A percentile compares a stretch with the other conserved stretches of the same genome.
Conservation (phyloP, 2,329 filamentous ascomycete genomes). For the Trichophyton equinum region DNA sequence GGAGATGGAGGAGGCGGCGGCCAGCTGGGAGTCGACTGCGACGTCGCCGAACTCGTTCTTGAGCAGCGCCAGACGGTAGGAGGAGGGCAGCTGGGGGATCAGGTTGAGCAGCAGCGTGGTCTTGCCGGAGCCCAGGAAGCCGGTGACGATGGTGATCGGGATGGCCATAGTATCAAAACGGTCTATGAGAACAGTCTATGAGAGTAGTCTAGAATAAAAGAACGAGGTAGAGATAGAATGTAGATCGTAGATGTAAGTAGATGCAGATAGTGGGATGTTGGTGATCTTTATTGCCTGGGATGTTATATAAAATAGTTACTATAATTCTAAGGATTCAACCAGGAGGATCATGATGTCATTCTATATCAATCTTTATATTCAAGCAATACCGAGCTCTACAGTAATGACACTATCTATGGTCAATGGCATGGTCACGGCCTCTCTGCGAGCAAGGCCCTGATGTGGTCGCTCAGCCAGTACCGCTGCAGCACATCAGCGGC, state of each 20-base stretch:
- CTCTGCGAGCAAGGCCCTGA: slow-evolving; percentile 21
- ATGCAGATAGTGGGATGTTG: no score
- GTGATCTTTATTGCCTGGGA: no score
- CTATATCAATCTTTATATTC: no score
- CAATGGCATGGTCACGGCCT: background rate
- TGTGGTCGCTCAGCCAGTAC: slow-evolving; percentile 51
- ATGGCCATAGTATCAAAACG: slow-evolving; percentile 32
- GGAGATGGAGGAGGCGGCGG: slow-evolving; percentile 66
- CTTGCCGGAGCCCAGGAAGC: slow-evolving; percentile 91
- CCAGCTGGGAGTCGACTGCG: slow-evolving; percentile 84
- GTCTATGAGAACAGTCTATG: no score
- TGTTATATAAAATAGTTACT: no score
- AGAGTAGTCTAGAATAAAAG: no score
- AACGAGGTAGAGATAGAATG: no score
- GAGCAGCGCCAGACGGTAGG: slow-evolving; percentile 83
- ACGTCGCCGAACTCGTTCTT: slow-evolving; percentile 98
- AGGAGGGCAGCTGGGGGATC: slow-evolving; percentile 72
- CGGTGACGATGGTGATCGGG: slow-evolving; percentile 88
- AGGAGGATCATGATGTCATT: no score
- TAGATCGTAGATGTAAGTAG: no score
- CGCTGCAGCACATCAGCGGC: slow-evolving; percentile 39
- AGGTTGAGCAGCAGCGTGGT: slow-evolving; percentile 93
- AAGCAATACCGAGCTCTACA: no score
- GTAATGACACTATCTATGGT: no score
- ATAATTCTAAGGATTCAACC: no score